Base-by-base conservation (phyloP, 1,139 yeast species). In the Taphrina communis region DNA sequence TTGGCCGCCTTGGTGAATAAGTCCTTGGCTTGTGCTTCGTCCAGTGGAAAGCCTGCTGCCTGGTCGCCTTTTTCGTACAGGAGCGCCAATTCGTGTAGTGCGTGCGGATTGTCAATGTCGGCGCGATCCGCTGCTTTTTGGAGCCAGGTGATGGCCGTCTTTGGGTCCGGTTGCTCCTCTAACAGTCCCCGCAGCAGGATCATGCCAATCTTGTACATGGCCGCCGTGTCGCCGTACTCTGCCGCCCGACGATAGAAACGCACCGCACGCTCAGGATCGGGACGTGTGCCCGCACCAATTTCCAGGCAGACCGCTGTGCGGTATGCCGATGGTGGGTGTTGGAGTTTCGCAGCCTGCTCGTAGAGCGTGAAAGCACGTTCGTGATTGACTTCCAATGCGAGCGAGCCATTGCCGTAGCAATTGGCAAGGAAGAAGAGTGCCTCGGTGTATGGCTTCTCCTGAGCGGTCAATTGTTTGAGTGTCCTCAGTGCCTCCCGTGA, bases 1-100 rank as follows among this genome's bases (percentile, higher is more conserved):
- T 86, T 85, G 6, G 97, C 97, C 3, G 97, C 90, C 71, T 85
- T 85, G 74, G 88, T 83, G 78, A 88, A 94, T 74, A 85, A 85
- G 53, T 86, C 82, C 69, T 91, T 80, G 8, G 97, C 87, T n/a
- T 58, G 66, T 44, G 69, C 62, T 71, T 57, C 72, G 74, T 72
- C 65, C 76, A 75, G 42, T 2, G 70, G 76, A 68, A 70, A 61
- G 48, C 31, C 71, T 19, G 71, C 72, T 6, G 65, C 62, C 31
- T 82, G 70, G 51, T 76, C 79, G 53, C 87, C 85, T 12, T 89
- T 87, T 78, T 89, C 96, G 76, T 86, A 87, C 44, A 89, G 78
- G 74, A 85, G 83, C 0, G 91, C 97, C 72, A 90, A 79, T 76
- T 90, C 89, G 75, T 82, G 85, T 66, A 85, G 77, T 0, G 88